Evolutionary conservation across 768 basidiomycete genomes (phyloP), one percentile per base, ranked within the genome.

Genomic region (Tulasnella sp.): DNA sequence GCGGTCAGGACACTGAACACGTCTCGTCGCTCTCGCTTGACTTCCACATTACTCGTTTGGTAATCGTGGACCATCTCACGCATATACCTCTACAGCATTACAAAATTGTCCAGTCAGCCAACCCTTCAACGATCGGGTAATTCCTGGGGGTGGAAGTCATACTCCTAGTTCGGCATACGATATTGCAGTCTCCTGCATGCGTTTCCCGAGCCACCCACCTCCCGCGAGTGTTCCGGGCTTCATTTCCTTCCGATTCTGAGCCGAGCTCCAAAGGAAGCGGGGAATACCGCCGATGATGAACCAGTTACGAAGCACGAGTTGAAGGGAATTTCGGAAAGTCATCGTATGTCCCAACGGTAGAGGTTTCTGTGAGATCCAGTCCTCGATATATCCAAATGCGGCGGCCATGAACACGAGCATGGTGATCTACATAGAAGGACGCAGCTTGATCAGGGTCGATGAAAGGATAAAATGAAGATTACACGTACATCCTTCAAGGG

Each of bases 61-160:
- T 38, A 29, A 17, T 48, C 48, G 10, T 59, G 30, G n/a, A 59
- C 30, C 57, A 59, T 59, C 34, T 59, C 57, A 4, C 42, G 30
- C 45, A 59, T 59, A 41, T 59, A 59, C 49, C 49, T 21, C 57
- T 59, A 50, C 34, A 38, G 34, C 15, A 38, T 38, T 7, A 7
- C 1, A 15, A 38, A 15, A 38, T 7, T 38, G 15, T 7, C 15
- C 34, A 38, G 34, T 15, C 5, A 5, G 15, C 34, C 34, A 5
- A 5, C 34, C 5, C 7, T 15, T 7, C 34, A 38, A 38, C 34
- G 34, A 38, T 7, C 12, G 15, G 34, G 34, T 38, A 38, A 38
- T 38, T 5, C 34, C 34, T 7, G 15, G 15, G 34, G 34, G 5
- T 7, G 34, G 7, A 7, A 25, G 24, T 44, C 57, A 2, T 59